Percentiles rank a stretch among this genome's conserved stretches.
These are phyloP conservation scores for Stachybotrys elegans DNA, from an alignment of 2,329 filamentous ascomycete species.

Conservation along the genomic window DNA sequence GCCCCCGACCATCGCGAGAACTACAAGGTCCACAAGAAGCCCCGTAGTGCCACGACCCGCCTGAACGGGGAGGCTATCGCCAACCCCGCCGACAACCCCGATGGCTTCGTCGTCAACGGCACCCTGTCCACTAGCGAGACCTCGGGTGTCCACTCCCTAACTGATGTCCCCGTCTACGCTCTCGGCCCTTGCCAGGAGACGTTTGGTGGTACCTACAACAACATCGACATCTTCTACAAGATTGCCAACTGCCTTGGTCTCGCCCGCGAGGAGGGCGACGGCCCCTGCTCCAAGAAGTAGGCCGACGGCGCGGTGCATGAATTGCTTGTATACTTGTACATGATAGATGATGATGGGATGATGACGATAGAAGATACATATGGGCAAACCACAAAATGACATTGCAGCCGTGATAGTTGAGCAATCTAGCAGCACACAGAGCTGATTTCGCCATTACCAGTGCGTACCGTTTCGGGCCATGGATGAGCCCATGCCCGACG, in stretches of 20 bases:
- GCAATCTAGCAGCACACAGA: too few species aligned
- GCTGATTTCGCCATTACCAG: too few species aligned
- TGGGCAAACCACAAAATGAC: too few species aligned
- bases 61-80: constrained; percentile 56
- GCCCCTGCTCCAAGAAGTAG: constrained; percentile 6
- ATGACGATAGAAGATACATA: too few species aligned
- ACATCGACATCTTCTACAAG: constrained; percentile 70
- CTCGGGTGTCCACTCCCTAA: constrained; percentile 72
- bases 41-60: constrained; percentile 56
- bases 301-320: neutral
- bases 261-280: constrained; percentile 18
- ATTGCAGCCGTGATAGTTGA: too few species aligned
- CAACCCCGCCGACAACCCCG: constrained; percentile 60
- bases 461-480: too few species aligned
- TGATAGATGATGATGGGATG: constrained; percentile 13
- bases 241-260: constrained; percentile 65
- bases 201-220: constrained; percentile 68
- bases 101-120: constrained; percentile 71
- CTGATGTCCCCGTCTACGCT: constrained; percentile 74
- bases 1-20: constrained; percentile 73
- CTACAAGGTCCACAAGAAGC: constrained; percentile 64
- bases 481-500: too few species aligned
- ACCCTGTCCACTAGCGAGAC: constrained; percentile 59
- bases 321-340: neutral
- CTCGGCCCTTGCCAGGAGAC: constrained; percentile 73